Base-by-base conservation (phyloP, 352 stramenopile genomes). In the Thraustotheca clavata region DNA sequence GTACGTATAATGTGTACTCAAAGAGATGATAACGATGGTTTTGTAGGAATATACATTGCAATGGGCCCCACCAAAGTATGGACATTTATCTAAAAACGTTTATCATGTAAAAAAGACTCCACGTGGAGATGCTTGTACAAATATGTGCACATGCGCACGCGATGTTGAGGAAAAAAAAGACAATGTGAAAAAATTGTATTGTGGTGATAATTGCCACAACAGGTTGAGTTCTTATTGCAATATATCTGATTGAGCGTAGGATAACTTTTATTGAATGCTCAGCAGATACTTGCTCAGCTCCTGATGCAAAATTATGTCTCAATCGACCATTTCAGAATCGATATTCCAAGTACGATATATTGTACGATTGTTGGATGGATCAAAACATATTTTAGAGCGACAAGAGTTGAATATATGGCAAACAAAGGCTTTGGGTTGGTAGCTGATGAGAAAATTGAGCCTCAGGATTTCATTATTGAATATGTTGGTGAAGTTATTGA, bases 401-500 rank as follows among this genome's bases (percentile, higher is more conserved):
- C 86, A 35, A 72, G 73, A 24, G 79, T 92, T 24, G 75, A 87
- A 60, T 87, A 85, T 49, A 88, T 90, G 20, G 71, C 70, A n/a
- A 88, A 87, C 0, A 89, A 88, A 41, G 91, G 91, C 46, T 98
- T 95, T 73, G 91, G 91, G 27, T 77, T 98, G 9, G 72, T 96
- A 24, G 75, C 85, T 4, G 75, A 91, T 12, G 83, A 94, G 33
- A 60, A 65, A 32, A 87, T 97, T 9, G 70, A 82, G n/a, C 73
- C 79, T 0, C 80, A 80, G 26, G 82, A 94, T 49, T 89, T 98
- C 20, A 79, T 98, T n/a, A 87, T 95, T 69, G 91, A 98, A 73
- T 98, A 98, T 71, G 80, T 96, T 1, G 91, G 91, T 22, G 89
- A 97, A 76, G 84, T 98, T 18, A 94, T 98, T 69, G 83, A 96